phyloP scores from a whole-genome alignment of 768 basidiomycete species.

The Suillus decipiens region DNA sequence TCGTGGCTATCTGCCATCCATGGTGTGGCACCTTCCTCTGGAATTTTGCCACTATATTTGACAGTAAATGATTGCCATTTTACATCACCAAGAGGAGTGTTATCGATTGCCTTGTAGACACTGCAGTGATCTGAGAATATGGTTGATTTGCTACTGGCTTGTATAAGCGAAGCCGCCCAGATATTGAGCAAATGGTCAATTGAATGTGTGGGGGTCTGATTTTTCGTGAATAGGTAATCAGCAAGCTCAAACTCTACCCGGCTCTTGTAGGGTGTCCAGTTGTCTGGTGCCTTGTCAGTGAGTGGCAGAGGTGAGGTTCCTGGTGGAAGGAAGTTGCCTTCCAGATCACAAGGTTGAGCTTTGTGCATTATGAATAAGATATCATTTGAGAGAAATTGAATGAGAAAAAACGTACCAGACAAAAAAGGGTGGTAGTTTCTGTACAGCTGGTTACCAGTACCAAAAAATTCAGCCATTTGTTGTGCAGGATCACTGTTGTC shows the following conservation, averaged over 20 bases:
- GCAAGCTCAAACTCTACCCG: constrained; percentile 22
- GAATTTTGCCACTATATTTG: constrained; percentile 20
- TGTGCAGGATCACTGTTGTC: background rate
- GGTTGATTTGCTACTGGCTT: constrained; percentile 19
- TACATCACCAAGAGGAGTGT: constrained; percentile 25
- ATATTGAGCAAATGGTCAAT: constrained; percentile 23
- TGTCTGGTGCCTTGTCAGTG: background rate
- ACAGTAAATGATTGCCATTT: constrained; percentile 31
- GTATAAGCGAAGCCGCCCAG: constrained; percentile 19
- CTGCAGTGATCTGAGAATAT: constrained; percentile 26
- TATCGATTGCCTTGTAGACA: constrained; percentile 30
- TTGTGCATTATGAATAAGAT: background rate
- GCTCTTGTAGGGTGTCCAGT: constrained; percentile 19
- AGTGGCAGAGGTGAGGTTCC: constrained; percentile 11
- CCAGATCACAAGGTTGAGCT: constrained; percentile 12
- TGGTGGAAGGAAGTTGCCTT: no score
- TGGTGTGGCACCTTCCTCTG: constrained; percentile 15
- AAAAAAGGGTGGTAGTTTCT: constrained; percentile 9
- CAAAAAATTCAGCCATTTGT: background rate
- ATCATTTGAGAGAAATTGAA: background rate
- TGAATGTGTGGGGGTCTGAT: constrained; percentile 22
- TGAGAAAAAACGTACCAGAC: constrained; percentile 2
- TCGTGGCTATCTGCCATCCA: constrained; percentile 32
- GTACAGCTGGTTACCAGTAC: constrained; percentile 8
- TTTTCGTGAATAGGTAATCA: constrained; percentile 20